Conservation (phyloP, 179 eudicot species). For the Corrigiola litoralis region DNA sequence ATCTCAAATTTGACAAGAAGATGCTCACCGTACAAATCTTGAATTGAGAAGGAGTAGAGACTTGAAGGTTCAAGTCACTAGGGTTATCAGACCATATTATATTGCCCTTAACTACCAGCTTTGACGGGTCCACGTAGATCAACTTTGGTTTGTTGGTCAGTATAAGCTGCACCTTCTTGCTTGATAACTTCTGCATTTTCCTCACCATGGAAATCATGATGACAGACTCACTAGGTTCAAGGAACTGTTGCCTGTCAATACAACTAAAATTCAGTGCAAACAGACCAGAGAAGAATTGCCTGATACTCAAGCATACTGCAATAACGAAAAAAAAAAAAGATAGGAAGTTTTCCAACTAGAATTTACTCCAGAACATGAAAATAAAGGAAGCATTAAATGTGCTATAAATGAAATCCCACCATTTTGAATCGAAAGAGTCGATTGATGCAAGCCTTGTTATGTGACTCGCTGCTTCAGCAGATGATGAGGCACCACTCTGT, state of each 20-base stretch:
- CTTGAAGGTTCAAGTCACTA: constrained; percentile 77
- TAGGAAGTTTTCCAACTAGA: no score
- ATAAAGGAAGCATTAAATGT: no score
- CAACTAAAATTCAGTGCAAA: not conserved
- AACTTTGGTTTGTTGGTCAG: constrained; percentile 90
- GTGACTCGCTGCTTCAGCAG: constrained; percentile 59
- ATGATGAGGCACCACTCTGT: constrained; percentile 48
- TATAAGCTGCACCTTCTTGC: constrained; percentile 95
- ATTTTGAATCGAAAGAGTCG: constrained; percentile 93
- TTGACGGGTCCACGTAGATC: constrained; percentile 85
- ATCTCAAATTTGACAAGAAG: not conserved
- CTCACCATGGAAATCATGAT: constrained; percentile 97
- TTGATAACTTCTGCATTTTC: constrained; percentile 77
- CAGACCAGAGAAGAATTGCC: not conserved
- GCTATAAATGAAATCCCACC: constrained; percentile 38
- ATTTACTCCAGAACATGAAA: not conserved
- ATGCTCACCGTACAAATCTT: constrained; percentile 83
- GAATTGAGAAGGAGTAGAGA: constrained; percentile 66
- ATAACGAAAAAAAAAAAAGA: not conserved
- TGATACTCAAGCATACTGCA: not conserved
- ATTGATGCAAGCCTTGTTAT: constrained; percentile 91
- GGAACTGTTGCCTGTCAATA: constrained; percentile 72
- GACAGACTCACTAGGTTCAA: constrained; percentile 88
- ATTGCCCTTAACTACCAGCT: constrained; percentile 72
- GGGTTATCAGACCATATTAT: constrained; percentile 90